phyloP scores from a whole-genome alignment of 2,329 filamentous ascomycete species.

The Diatrype stigma region DNA sequence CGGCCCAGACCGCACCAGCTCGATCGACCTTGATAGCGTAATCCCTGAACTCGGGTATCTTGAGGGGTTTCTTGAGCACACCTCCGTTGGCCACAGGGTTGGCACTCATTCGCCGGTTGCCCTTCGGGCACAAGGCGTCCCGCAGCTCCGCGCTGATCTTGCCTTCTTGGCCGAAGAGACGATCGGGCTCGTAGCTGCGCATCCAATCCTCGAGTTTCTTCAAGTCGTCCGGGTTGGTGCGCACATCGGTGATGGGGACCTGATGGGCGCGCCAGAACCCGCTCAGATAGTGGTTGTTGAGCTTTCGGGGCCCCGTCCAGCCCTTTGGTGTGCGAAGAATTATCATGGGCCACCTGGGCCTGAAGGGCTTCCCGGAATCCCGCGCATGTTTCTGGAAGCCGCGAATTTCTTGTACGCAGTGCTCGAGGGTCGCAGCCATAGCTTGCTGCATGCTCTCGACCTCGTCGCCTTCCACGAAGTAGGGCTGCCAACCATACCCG shows the following conservation, averaged over 20 bases:
- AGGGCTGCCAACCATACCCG: slow-evolving; percentile 75
- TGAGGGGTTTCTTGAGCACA: slow-evolving; percentile 60
- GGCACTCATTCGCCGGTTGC: slow-evolving; percentile 68
- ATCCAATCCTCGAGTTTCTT: slow-evolving; percentile 72
- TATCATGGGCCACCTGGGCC: slow-evolving; percentile 76
- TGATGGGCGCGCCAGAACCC: slow-evolving; percentile 80
- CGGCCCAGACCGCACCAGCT: slow-evolving; percentile 51
- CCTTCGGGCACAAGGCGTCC: slow-evolving; percentile 59
- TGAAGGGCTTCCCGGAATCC: slow-evolving; percentile 63
- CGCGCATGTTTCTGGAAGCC: slow-evolving; percentile 68
- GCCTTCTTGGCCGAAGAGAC: slow-evolving; percentile 63
- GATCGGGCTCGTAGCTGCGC: slow-evolving; percentile 69
- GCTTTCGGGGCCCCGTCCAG: slow-evolving; percentile 70
- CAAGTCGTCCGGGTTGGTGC: slow-evolving; percentile 60
- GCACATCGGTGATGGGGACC: slow-evolving; percentile 69
- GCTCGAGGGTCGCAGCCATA: slow-evolving; percentile 73
- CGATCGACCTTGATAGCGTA: slow-evolving; percentile 62
- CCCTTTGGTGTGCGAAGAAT: slow-evolving; percentile 74
- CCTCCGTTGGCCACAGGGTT: slow-evolving; percentile 75
- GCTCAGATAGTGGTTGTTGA: slow-evolving; percentile 66
- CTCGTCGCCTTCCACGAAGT: slow-evolving; percentile 75
- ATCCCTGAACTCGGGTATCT: slow-evolving; percentile 65
- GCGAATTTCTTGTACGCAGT: slow-evolving; percentile 66
- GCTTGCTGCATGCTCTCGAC: slow-evolving; percentile 74
- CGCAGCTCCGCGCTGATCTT: slow-evolving; percentile 56